A percentile compares a stretch with the other conserved stretches of the same genome.
These are phyloP conservation scores for Metarhizium brunneum DNA, from an alignment of 2,329 filamentous ascomycete genomes.

Conservation along the genomic window DNA sequence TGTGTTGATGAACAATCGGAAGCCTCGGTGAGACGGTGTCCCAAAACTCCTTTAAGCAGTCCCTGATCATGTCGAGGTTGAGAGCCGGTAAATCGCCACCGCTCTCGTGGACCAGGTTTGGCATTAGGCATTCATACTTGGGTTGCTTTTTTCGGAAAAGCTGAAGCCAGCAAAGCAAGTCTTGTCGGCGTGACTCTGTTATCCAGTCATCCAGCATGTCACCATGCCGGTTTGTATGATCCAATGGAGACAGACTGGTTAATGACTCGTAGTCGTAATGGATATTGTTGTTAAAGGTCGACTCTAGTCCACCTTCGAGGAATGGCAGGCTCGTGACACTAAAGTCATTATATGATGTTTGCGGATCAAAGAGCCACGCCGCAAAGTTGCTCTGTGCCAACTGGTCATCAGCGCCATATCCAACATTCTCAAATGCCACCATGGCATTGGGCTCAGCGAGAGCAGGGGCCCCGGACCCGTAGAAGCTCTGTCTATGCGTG, in stretches of 20 bases:
- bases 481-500: constrained; percentile 28
- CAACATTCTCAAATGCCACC: constrained; percentile 16
- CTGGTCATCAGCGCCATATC: constrained; percentile 21
- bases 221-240: constrained; percentile 28
- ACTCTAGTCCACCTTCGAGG: constrained; percentile 39
- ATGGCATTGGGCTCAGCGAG: constrained; percentile 24
- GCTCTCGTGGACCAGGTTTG: constrained; percentile 27
- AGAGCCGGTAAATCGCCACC: constrained; percentile 40
- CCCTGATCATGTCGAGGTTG: constrained; percentile 72
- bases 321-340: constrained; percentile 35
- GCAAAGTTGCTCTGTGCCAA: constrained; percentile 36
- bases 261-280: constrained; percentile 42
- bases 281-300: constrained; percentile 40
- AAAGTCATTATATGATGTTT: constrained; percentile 31
- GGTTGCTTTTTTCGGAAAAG: constrained; percentile 34
- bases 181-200: constrained; percentile 33
- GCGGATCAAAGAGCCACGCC: constrained; percentile 41
- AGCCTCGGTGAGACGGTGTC: constrained; percentile 75
- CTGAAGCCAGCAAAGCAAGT: constrained; percentile 34
- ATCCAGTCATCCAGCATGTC: constrained; percentile 34
- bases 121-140: constrained; percentile 25
- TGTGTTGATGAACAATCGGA: constrained; percentile 81
- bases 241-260: constrained; percentile 36
- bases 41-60: constrained; percentile 83
- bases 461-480: constrained; percentile 18